Conservation (phyloP, 805 yeast genomes). For the Phaffomyces opuntiae region DNA sequence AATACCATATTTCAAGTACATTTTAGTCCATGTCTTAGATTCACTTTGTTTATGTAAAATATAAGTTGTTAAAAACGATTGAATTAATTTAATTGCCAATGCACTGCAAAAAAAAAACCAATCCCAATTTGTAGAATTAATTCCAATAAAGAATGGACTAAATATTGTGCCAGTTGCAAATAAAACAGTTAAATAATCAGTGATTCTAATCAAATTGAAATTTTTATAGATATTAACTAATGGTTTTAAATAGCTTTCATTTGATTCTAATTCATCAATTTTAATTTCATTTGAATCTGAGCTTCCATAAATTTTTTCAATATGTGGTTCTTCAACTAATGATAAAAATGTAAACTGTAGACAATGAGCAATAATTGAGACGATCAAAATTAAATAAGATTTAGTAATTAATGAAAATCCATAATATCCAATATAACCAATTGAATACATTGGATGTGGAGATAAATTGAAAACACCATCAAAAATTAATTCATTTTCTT, state of each 20-base stretch:
- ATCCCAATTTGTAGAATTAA: constrained; percentile 26
- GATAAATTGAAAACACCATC: constrained; percentile 88
- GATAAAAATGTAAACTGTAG: constrained; percentile 70
- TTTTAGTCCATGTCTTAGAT: constrained; percentile 54
- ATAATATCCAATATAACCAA: constrained; percentile 82
- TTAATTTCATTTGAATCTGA: constrained; percentile 28
- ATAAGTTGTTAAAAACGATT: constrained; percentile 42
- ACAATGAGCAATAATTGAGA: constrained; percentile 70
- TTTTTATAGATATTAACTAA: constrained; percentile 51
- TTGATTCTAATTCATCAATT: constrained; percentile 28
- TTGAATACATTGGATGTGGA: constrained; percentile 90
- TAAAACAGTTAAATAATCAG: constrained; percentile 48
- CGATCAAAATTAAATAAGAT: constrained; percentile 60
- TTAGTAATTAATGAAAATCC: constrained; percentile 76
- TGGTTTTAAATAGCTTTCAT: constrained; percentile 42
- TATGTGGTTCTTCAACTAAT: constrained; percentile 79
- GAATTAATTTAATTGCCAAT: constrained; percentile 41
- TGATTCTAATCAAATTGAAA: constrained; percentile 56
- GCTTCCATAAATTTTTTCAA: constrained; percentile 64
- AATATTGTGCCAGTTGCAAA: constrained; percentile 34
- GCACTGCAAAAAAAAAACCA: constrained; percentile 23
- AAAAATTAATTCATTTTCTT: constrained; percentile 62
- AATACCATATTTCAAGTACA: constrained; percentile 56
- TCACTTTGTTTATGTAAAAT: constrained; percentile 54
- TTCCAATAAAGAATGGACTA: constrained; percentile 30